phyloP scores from a whole-genome alignment of 208 protist species.

The Crithidia acanthocephali region DNA sequence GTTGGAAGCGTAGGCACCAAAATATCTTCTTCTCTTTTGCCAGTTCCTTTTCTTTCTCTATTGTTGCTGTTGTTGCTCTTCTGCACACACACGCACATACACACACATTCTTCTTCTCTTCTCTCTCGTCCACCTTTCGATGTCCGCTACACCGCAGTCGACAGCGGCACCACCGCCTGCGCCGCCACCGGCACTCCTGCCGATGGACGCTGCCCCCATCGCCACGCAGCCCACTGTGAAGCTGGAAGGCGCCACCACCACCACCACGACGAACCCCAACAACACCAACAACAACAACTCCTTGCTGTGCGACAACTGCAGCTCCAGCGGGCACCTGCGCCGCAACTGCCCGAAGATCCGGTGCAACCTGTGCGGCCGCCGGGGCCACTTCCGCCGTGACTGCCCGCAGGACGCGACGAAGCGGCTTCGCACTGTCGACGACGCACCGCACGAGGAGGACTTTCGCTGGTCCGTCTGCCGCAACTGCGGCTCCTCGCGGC shows the following conservation, averaged over 20 bases:
- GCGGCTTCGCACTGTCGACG: slow-evolving; percentile 12
- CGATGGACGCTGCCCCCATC: slow-evolving; percentile 21
- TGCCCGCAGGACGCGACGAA: slow-evolving; percentile 39
- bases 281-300: background rate
- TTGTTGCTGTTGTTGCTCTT: too few relatives aligned
- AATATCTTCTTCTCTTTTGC: background rate
- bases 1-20: too few relatives aligned
- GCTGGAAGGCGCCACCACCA: background rate
- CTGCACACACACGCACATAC: too few relatives aligned
- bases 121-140: slow-evolving; percentile 22
- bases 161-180: slow-evolving; percentile 6
- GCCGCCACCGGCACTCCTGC: slow-evolving; percentile 32
- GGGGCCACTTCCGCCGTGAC: slow-evolving; percentile 74
- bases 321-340: slow-evolving; percentile 45
- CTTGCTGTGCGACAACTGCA: slow-evolving; percentile 51
- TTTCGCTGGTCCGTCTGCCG: slow-evolving; percentile 63
- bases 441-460: slow-evolving; percentile 29
- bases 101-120: slow-evolving; percentile 2
- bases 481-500: slow-evolving; percentile 76
- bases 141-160: background rate
- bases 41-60: slow-evolving; percentile 1
- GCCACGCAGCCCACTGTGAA: slow-evolving; percentile 23
- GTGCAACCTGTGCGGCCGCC: slow-evolving; percentile 55
- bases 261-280: background rate
- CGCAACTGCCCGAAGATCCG: slow-evolving; percentile 61